Base-by-base conservation (phyloP, 1,139 yeast genomes). In the Kodamaea derodonti region DNA sequence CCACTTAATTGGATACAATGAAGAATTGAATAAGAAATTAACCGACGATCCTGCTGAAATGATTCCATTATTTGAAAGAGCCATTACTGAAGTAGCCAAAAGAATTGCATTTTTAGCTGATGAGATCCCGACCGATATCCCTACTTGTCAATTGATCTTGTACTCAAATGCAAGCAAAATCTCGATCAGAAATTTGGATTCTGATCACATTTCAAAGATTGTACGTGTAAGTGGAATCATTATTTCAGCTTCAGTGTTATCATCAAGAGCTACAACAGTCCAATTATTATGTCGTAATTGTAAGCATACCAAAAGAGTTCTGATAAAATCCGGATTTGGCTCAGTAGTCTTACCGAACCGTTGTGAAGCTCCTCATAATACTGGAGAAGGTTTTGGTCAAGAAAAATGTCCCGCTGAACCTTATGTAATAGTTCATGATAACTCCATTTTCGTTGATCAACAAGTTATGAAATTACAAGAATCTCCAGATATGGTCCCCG, bases 401-500 rank as follows among this genome's bases (percentile, higher is more conserved):
- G 80, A 78, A 35, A 75, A 77, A 45, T 88, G 97, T 62, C 95
- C 95, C 3, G 75, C 81, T 14, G 96, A 92, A 49, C 98, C 99
- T 1, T 94, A 88, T 51, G 78, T 86, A 25, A 84, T 94, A 42
- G 92, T 87, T 27, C 98, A 92, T 58, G 97, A 92, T 56, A 85
- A 87, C 54, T 88, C 97, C 1, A 69, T 77, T 13, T 94, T 90
- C 56, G 84, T 92, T 38, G 98, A 94, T 60, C 97, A 94, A 57
- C 99, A 94, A 59, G 80, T 84, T 17, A 72, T 94, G 52, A 94
- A 94, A 56, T 70, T 94, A 36, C 99, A 92, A 58, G 99, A 92
- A 56, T 75, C 95, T 12, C 97, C 98, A 11, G 98, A 92, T 57
- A 84, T 86, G 83, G 97, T 92, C 1, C 99, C 98, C 2, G 95